Evolutionary conservation across 495 filamentous ascomycete genomes (phyloP), one percentile per base, ranked within the genome.

Genomic region (Talaromyces trachyspermus): DNA sequence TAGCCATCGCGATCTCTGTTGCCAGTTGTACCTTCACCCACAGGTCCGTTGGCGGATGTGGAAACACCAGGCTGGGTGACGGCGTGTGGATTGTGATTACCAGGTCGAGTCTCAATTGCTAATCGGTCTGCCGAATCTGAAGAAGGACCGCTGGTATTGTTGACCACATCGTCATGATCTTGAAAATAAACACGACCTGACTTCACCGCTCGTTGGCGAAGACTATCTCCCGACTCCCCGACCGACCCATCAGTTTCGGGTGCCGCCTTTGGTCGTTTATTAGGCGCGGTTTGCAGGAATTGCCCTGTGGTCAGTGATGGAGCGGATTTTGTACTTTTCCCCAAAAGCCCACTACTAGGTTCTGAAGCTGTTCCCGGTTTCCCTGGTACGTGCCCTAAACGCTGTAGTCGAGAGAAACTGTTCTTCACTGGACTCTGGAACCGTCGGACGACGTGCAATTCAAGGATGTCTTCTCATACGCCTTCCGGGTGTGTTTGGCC

Each of bases 401-500:
- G 33, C 22, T 59, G 58, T 18, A 73, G 50, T 12, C 70, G 65
- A 15, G 50, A 50, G 54, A 73, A 71, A 45, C 70, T 73, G 43
- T 69, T 61, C 5, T 56, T 62, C 4, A 63, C 66, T 6, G 70
- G 70, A 12, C 63, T 66, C 50, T 70, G 70, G 44, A 73, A 73
- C 11, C 66, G 57, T 37, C 63, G 64, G 10, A 71, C 70, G 20
- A 71, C 70, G 18, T 60, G 65, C 18, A 73, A 47, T 48, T 73
- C 70, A 14, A 67, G 11, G 70, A 55, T 0, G 60, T 64, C 49
- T 70, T 73, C 49, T 73, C 70, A 44, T 70, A 73, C 17, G 60
- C 59, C 39, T 71, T 73, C 35, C 68, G 63, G 41, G 68, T 59
- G 18, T 69, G 68, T 39, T 70, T 68, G 22, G 63, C 41, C 55